phyloP scores from a whole-genome alignment of 1,284 basidiomycete species.

The Fistulinella cinereoalba region DNA sequence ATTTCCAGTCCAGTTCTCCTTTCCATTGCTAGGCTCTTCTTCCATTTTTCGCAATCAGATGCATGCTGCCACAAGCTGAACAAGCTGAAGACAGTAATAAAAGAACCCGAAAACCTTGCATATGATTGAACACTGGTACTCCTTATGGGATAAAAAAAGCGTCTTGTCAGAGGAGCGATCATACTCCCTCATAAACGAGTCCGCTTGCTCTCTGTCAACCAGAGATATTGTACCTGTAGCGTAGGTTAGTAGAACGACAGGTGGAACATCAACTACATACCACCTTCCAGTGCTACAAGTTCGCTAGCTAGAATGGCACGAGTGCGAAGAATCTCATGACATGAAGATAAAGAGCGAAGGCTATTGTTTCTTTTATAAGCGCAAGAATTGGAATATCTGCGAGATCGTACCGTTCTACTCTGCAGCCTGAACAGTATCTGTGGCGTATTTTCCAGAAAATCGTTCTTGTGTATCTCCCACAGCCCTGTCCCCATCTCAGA shows the following conservation, averaged over 20 bases:
- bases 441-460: slow-evolving; percentile 10
- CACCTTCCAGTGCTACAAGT: fast-evolving
- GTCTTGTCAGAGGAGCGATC: not conserved
- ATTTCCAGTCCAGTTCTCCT: not conserved
- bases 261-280: not conserved
- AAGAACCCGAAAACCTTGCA: not conserved
- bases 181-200: not conserved
- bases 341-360: not conserved
- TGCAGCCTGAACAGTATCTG: slow-evolving; percentile 13
- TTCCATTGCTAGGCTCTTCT: fast-evolving
- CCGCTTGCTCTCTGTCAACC: slow-evolving; percentile 10
- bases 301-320: not conserved
- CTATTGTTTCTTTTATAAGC: not conserved
- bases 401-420: not conserved
- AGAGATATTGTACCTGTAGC: not conserved
- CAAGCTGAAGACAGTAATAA: not conserved
- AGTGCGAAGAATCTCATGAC: not conserved
- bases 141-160: not conserved
- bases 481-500: slow-evolving; percentile 1
- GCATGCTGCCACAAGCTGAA: slow-evolving; percentile 5
- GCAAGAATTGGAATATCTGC: not conserved
- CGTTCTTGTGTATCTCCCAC: not conserved
- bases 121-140: fast-evolving
- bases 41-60: not conserved
- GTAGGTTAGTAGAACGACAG: not conserved